Evolutionary conservation across 2,329 filamentous ascomycete genomes (phyloP).

Genomic region (Aspergillus fructus): DNA sequence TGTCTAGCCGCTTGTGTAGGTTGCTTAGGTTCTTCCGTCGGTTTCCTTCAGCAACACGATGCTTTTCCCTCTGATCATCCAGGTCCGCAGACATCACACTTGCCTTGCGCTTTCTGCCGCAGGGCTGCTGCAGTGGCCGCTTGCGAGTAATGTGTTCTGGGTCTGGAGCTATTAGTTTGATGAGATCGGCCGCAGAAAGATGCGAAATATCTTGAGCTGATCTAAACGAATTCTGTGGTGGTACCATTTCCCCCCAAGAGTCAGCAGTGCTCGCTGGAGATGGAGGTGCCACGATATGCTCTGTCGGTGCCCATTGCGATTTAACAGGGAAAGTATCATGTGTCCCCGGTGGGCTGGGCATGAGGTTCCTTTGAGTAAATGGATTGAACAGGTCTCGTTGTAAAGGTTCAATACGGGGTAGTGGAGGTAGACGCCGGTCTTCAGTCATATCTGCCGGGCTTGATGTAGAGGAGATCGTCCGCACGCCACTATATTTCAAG

Average conservation of each 20-base stretch:
- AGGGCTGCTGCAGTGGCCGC: conserved; percentile 39
- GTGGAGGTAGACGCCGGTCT: conserved; percentile 38
- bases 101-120: conserved; percentile 40
- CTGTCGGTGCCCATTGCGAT: conserved; percentile 29
- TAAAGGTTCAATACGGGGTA: conserved; percentile 37
- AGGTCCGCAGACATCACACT: conserved; percentile 30
- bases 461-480: conserved; percentile 21
- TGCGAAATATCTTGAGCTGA: conserved; percentile 29
- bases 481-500: conserved; percentile 20
- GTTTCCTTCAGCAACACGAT: conserved; percentile 42
- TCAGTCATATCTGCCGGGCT: conserved; percentile 30
- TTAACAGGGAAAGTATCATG: conserved; percentile 38
- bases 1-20: conserved; percentile 38
- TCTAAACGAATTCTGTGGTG: conserved; percentile 30
- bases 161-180: conserved; percentile 35
- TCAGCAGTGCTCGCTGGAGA: conserved; percentile 40
- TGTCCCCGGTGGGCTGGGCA: conserved; percentile 32
- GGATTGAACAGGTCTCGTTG: conserved; percentile 40
- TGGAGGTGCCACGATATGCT: conserved; percentile 34
- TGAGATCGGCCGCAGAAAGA: conserved; percentile 33
- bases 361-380: conserved; percentile 29
- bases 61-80: conserved; percentile 42
- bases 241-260: conserved; percentile 36
- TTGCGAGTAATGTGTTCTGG: conserved; percentile 40
- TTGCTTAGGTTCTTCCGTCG: conserved; percentile 42